phyloP scores from a whole-genome alignment of 176 grass and related monocot genomes.

The Carex parvula region DNA sequence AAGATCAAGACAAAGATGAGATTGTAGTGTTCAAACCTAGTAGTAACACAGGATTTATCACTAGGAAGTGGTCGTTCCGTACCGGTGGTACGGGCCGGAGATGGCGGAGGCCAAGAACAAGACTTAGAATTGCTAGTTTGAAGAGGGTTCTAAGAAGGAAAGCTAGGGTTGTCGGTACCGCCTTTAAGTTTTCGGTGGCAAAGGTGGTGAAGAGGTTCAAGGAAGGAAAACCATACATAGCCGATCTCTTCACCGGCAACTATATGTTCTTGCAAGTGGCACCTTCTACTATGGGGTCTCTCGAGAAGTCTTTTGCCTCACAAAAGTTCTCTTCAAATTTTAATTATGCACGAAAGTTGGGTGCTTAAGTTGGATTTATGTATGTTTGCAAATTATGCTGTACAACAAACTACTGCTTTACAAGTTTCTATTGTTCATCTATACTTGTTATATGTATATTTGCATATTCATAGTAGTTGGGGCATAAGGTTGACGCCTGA shows the following conservation, averaged over 20 bases:
- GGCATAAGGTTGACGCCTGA: neutral
- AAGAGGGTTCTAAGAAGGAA: constrained; percentile 44
- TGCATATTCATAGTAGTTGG: neutral
- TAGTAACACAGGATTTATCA: constrained; percentile 1
- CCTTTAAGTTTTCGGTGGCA: constrained; percentile 37
- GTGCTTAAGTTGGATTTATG: neutral
- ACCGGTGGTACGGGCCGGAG: neutral
- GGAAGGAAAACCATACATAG: constrained; percentile 67
- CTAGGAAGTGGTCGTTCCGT: constrained; percentile 2
- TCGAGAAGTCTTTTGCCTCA: constrained; percentile 30
- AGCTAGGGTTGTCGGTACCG: constrained; percentile 32
- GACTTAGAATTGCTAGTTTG: constrained; percentile 50
- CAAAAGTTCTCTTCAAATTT: neutral
- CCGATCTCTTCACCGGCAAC: constrained; percentile 81
- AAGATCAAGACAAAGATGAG: constrained; percentile 20
- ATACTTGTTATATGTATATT: neutral
- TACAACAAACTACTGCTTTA: neutral
- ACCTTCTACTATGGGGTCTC: constrained; percentile 34
- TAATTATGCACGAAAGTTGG: constrained; percentile 5
- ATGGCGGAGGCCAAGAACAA: constrained; percentile 28
- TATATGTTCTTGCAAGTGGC: constrained; percentile 95
- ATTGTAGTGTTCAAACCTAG: constrained; percentile 15
- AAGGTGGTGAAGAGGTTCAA: constrained; percentile 55
- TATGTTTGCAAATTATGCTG: neutral
- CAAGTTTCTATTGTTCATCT: neutral